These are phyloP conservation scores for Pseudohalonectria lignicola DNA, from an alignment of 2,329 filamentous ascomycete genomes.

Conservation along the genomic window DNA sequence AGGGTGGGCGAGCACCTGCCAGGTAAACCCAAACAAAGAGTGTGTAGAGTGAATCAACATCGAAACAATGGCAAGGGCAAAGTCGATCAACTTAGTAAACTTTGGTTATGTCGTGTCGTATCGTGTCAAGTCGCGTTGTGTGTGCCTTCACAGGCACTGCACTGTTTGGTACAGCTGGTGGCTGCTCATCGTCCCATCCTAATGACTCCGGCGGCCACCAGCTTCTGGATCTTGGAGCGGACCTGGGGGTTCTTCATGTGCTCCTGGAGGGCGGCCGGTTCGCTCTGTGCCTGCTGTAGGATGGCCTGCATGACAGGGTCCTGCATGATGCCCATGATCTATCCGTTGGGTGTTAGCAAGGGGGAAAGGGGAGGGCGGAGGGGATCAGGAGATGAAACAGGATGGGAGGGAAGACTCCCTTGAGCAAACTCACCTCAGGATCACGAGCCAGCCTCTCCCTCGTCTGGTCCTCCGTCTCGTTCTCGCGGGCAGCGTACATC, in stretches of 20 bases:
- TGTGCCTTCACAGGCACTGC: too few species aligned
- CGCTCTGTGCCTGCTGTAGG: conserved; percentile 87
- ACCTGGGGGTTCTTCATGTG: conserved; percentile 93
- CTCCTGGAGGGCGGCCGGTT: conserved; percentile 86
- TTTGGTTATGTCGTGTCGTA: too few species aligned
- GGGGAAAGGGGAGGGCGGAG: not conserved
- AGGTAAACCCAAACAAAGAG: too few species aligned
- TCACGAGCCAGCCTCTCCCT: conserved; percentile 82
- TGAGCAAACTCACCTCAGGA: conserved; percentile 70
- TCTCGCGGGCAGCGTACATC: conserved; percentile 84
- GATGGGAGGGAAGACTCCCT: too few species aligned
- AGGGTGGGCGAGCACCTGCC: too few species aligned
- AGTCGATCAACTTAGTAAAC: too few species aligned
- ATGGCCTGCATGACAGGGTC: conserved; percentile 98
- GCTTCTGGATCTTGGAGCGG: conserved; percentile 82
- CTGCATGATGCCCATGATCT: conserved; percentile 83
- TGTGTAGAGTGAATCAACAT: too few species aligned
- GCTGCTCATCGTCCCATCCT: conserved; percentile 37
- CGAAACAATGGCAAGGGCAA: too few species aligned
- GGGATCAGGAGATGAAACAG: not conserved
- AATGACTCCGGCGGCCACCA: conserved; percentile 88
- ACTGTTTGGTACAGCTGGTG: too few species aligned
- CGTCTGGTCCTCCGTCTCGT: conserved; percentile 94
- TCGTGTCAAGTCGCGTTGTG: too few species aligned
- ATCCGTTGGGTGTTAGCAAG: conserved; percentile 14